Evolutionary conservation across 1,284 basidiomycete species (phyloP), one percentile per base, ranked within the genome.

Genomic region (Fomes fomentarius): DNA sequence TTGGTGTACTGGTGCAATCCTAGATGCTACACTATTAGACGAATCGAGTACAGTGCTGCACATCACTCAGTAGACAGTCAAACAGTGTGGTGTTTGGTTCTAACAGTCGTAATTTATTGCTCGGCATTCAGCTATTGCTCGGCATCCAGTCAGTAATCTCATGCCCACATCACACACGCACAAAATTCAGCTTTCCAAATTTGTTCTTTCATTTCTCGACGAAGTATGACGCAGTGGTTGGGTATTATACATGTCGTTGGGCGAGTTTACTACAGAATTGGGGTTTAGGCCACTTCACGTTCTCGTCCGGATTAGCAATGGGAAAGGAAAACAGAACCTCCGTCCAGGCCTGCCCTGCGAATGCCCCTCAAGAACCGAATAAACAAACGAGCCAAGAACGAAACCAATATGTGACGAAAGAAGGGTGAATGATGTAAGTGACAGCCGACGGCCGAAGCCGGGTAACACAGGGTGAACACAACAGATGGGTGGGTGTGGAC

Each of bases 211-310:
- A 17, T 21, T 41, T 40, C 40, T 49, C 46, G 34, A 48, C 50
- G 40, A 35, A 40, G 35, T 45, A 45, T 19, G 51, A 37, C 24
- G 35, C 31, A 47, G 47, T 40, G 24, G 33, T 54, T 34, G 46
- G 25, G 39, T 60, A 57, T 47, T 54, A 50, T 60, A 60, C 58
- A 57, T 40, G 30, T 46, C 44, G 49, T 54, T 44, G 37, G 33
- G 34, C 17, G 28, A 47, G 17, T 38, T 35, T n/a, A 44, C 38
- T 38, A 52, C 51, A 47, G 44, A n/a, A 22, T n/a, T 25, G 33
- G n/a, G 22, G 38, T n/a, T n/a, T n/a, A n/a, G n/a, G 28, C 12
- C 6, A 30, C 28, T 12, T 7, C 28, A 30, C 6, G 12, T 7
- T 30, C 28, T 12, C 28, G 28, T 30, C 28, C n/a, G n/a, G n/a